Evolutionary conservation across 352 stramenopile genomes (phyloP), one percentile per base, ranked within the genome.

Genomic region (Globisporangium cylindrosporum): DNA sequence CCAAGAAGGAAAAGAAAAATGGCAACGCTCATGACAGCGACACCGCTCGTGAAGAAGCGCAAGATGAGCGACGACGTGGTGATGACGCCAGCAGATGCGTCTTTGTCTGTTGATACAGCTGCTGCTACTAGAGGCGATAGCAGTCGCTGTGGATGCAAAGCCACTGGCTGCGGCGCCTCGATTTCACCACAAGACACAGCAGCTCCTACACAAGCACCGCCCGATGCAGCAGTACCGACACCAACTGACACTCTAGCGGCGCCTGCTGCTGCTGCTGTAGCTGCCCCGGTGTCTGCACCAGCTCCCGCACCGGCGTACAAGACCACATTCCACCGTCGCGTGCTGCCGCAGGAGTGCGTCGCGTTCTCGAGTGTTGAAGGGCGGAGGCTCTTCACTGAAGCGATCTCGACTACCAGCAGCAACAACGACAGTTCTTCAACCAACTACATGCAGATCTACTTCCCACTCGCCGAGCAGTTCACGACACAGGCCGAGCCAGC

Each of bases 401-500:
- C 89, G 61, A 67, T 86, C 38, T 18, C 38, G 38, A 46, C 38
- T 12, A 41, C 34, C 34, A 43, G 5, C 27, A 83, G 71, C 56
- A 43, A n/a, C 27, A 22, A 12, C 7, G 32, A 18, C 12, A 46
- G 20, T n/a, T 48, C 41, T 6, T 49, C 41, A 49, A 25, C 59
- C 24, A 89, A 91, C 68, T 92, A 85, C 75, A 94, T 94, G 86
- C 81, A 92, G 58, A 93, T 91, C 55, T 99, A 98, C 83, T 98
- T 98, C 69, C 80, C 86, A 6, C 74, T 98, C 63, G 89, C 88
- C 0, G 90, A 97, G 69, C 84, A 96, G 73, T 98, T 96, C 68
- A 92, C 76, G 24, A 95, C 90, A 1, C 93, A 98, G 67, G 87
- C 93, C 22, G 96, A 98, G 74, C 94, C 97, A 56, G 89, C 89